phyloP scores from a whole-genome alignment of 306 rosid genomes.

The Cajanus cajan region DNA sequence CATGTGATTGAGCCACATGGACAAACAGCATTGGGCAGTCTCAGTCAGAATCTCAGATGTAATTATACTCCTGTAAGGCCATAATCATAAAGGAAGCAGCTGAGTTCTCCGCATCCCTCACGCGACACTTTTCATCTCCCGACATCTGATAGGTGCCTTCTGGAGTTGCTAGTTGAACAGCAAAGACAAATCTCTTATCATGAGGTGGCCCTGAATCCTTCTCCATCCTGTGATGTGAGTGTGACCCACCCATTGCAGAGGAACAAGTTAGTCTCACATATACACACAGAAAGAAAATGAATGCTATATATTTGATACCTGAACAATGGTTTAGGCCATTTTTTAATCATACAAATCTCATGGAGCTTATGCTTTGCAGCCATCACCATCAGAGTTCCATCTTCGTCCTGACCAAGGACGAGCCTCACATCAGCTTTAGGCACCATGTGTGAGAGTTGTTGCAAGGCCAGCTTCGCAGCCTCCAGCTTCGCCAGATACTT shows the following conservation, averaged over 20 bases:
- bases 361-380: constrained; percentile 58
- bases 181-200: constrained; percentile 43
- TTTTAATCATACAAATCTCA: constrained; percentile 53
- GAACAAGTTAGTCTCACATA: background rate
- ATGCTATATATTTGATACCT: constrained; percentile 21
- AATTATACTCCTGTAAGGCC: constrained; percentile 42
- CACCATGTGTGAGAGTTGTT: constrained; percentile 28
- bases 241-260: constrained; percentile 9
- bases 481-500: constrained; percentile 62
- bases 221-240: constrained; percentile 54
- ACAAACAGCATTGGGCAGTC: too few species aligned
- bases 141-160: constrained; percentile 24
- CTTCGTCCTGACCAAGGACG: background rate
- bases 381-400: constrained; percentile 46
- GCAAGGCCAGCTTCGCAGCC: constrained; percentile 69
- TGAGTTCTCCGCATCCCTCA: constrained; percentile 60
- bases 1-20: too few species aligned
- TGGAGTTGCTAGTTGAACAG: constrained; percentile 43
- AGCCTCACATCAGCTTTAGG: background rate
- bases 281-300: background rate
- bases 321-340: constrained; percentile 63
- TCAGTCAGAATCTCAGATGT: too few species aligned
- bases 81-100: constrained; percentile 68
- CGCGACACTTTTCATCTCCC: constrained; percentile 36
- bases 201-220: constrained; percentile 63